Evolutionary conservation across 176 grass and related monocot genomes (phyloP).

Genomic region (Oryza longistaminata): DNA sequence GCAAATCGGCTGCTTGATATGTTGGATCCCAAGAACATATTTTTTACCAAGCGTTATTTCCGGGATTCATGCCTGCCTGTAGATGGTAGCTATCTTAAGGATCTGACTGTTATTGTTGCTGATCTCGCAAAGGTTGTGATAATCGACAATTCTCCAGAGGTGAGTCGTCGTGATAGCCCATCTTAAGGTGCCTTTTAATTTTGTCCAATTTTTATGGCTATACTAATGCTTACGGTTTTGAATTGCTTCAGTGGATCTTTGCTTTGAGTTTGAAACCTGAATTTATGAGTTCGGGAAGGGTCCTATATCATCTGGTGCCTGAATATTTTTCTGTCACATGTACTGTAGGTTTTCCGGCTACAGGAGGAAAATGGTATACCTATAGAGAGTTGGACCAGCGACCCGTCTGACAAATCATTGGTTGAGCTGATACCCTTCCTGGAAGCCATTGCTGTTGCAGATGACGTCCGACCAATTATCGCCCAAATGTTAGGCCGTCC

Average conservation of each 20-base stretch:
- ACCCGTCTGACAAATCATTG: constrained; percentile 47
- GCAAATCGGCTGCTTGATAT: constrained; percentile 51
- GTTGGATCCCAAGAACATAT: constrained; percentile 48
- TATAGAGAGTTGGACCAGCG: constrained; percentile 58
- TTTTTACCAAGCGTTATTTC: constrained; percentile 53
- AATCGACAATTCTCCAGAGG: constrained; percentile 68
- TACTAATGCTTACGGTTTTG: not conserved
- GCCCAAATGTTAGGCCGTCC: constrained; percentile 48
- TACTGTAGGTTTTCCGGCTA: constrained; percentile 52
- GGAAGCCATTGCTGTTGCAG: constrained; percentile 49
- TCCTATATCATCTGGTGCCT: not conserved
- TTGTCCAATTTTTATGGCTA: not conserved
- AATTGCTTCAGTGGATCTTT: not conserved
- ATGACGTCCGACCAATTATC: constrained; percentile 64
- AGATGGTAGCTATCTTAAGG: constrained; percentile 55
- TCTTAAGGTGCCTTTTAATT: not conserved
- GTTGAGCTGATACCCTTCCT: constrained; percentile 63
- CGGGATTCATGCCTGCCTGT: constrained; percentile 53
- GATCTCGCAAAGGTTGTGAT: constrained; percentile 62
- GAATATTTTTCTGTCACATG: not conserved
- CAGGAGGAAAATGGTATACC: constrained; percentile 70
- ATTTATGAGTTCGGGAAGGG: not conserved
- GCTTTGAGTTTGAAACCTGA: not conserved
- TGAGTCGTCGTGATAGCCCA: not conserved
- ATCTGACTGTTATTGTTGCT: constrained; percentile 46